Conservation (phyloP, 208 protist species). For the Vickermania ingenoplastis region DNA sequence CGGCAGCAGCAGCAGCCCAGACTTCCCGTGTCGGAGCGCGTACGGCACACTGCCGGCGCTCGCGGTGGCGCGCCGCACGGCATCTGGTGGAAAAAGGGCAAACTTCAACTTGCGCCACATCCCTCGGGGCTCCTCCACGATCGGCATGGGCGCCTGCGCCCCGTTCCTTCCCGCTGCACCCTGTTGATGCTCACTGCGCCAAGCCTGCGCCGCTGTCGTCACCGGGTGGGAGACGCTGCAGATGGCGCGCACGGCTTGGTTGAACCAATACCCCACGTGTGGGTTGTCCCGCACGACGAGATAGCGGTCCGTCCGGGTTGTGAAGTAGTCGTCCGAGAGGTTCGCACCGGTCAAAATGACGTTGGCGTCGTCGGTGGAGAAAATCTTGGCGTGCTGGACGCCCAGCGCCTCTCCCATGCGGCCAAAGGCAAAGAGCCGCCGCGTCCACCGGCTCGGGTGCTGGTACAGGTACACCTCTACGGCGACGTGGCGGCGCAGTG, state of each 20-base stretch:
- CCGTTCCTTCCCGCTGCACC: background rate
- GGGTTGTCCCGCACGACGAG: slow-evolving; percentile 52
- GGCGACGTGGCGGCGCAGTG: slow-evolving; percentile 7
- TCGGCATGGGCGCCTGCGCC: background rate
- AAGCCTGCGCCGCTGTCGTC: slow-evolving; percentile 11
- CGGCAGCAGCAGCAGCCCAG: slow-evolving; percentile 51
- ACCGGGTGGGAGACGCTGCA: slow-evolving; percentile 38
- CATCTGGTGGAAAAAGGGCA: no score
- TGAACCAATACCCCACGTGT: slow-evolving; percentile 59
- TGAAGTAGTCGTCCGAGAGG: slow-evolving; percentile 92
- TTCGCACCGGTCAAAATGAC: slow-evolving; percentile 91
- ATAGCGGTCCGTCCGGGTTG: slow-evolving; percentile 91
- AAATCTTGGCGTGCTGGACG: slow-evolving; percentile 93
- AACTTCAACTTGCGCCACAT: no score
- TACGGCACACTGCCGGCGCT: slow-evolving; percentile 1
- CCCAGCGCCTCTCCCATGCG: slow-evolving; percentile 73
- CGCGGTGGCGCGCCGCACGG: background rate
- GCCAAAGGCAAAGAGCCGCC: slow-evolving; percentile 40
- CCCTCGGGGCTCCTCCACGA: background rate
- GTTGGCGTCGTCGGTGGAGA: slow-evolving; percentile 82
- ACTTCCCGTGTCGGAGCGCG: slow-evolving; percentile 33
- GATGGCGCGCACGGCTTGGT: slow-evolving; percentile 26
- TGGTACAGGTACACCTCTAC: slow-evolving; percentile 62
- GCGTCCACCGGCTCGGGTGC: slow-evolving; percentile 46
- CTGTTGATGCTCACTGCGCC: background rate